These are phyloP conservation scores for Exophiala alcalophila DNA, from an alignment of 2,329 filamentous ascomycete genomes.

Conservation along the genomic window DNA sequence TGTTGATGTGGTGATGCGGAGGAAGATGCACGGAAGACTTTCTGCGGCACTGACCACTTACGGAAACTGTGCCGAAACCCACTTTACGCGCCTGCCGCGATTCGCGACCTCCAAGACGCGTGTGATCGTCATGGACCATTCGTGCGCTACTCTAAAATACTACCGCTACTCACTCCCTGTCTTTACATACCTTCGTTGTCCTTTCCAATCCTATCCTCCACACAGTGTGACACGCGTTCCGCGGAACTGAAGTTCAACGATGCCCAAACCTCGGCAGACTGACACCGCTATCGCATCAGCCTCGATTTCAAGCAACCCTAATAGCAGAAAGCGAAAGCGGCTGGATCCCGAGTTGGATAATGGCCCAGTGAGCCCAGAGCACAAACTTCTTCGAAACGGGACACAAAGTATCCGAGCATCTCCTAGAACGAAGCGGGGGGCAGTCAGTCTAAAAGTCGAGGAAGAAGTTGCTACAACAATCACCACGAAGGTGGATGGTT, in stretches of 20 bases:
- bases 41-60: too few species aligned
- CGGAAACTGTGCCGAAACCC: slow-evolving; percentile 3
- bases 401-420: too few species aligned
- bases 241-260: too few species aligned
- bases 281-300: background rate
- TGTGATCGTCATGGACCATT: background rate
- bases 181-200: too few species aligned
- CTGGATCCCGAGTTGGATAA: too few species aligned
- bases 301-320: background rate
- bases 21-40: too few species aligned
- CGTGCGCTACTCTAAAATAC: too few species aligned
- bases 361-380: slow-evolving; percentile 4
- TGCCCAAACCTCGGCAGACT: slow-evolving; percentile 14
- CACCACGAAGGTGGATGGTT: slow-evolving; percentile 2
- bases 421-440: background rate
- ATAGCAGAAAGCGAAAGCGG: slow-evolving; percentile 17
- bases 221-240: background rate
- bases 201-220: too few species aligned
- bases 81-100: background rate
- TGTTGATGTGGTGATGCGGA: too few species aligned
- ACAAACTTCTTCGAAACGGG: too few species aligned
- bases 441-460: slow-evolving; percentile 3
- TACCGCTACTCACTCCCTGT: too few species aligned
- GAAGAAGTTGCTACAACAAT: background rate
- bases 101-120: background rate